A percentile compares a stretch with the other conserved stretches of the same genome.
These are phyloP conservation scores for Beauveria sp. DNA, from an alignment of 2,329 filamentous ascomycete species.

Conservation along the genomic window DNA sequence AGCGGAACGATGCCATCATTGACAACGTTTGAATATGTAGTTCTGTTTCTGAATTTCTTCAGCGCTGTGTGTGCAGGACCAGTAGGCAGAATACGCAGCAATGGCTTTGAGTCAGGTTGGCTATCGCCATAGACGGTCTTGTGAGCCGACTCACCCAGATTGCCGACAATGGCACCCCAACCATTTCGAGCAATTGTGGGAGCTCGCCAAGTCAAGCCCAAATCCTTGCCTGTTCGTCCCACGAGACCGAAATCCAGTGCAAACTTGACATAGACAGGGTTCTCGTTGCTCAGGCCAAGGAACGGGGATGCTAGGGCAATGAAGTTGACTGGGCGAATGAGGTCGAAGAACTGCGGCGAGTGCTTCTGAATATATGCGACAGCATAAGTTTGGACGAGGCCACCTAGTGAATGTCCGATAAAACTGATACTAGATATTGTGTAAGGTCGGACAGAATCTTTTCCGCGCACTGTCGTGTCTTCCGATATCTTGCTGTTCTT, in stretches of 20 bases:
- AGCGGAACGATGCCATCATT: slow-evolving; percentile 96
- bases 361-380: slow-evolving; percentile 96
- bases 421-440: slow-evolving; percentile 93
- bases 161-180: slow-evolving; percentile 81
- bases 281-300: slow-evolving; percentile 90
- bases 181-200: slow-evolving; percentile 78
- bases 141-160: slow-evolving; percentile 62
- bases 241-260: slow-evolving; percentile 93
- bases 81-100: slow-evolving; percentile 81
- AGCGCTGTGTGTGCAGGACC: slow-evolving; percentile 84
- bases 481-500: slow-evolving; percentile 54
- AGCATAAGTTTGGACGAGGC: slow-evolving; percentile 85
- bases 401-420: slow-evolving; percentile 84
- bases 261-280: slow-evolving; percentile 94
- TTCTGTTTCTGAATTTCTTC: slow-evolving; percentile 82
- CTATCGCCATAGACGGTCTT: slow-evolving; percentile 49
- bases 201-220: slow-evolving; percentile 89
- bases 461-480: slow-evolving; percentile 44
- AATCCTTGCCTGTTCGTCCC: slow-evolving; percentile 89
- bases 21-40: slow-evolving; percentile 93
- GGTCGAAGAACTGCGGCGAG: slow-evolving; percentile 80
- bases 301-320: slow-evolving; percentile 82
- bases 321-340: slow-evolving; percentile 84
- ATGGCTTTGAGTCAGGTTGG: slow-evolving; percentile 78
- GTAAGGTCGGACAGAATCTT: slow-evolving; percentile 51